Evolutionary conservation across 768 basidiomycete genomes (phyloP), one percentile per base, ranked within the genome.

Genomic region (Phaeotremella skinneri): DNA sequence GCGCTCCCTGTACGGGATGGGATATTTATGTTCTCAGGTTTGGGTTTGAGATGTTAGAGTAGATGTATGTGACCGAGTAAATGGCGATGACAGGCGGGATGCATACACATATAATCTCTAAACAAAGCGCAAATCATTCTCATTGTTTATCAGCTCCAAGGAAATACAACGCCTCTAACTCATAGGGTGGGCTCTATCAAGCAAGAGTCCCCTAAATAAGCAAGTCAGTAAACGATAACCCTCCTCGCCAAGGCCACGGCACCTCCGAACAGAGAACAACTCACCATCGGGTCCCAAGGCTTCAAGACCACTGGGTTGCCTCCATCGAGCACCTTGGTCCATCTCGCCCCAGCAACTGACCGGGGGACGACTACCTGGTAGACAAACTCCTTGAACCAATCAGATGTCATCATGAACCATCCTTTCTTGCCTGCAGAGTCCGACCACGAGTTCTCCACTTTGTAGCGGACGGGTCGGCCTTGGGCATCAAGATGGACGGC

Each of bases 391-490:
- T 87, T 86, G 77, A 97, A 97, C 93, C 94, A 98, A 0, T 65
- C 72, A 4, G 67, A 88, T 49, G 85, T 89, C 91, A 94, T 93
- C 68, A 94, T 84, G 79, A 88, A 90, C 78, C 85, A 93, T 4
- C 93, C 93, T 66, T 91, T 86, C 65, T 91, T 81, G 25, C 91
- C 88, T 0, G 81, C 82, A 0, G 79, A 79, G 26, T 85, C 85
- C 16, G 90, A 89, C 94, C 94, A 98, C 2, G 87, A 88, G 80
- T 98, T 98, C 81, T 98, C 94, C 20, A 98, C 90, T 78, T 91
- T 90, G 83, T 91, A 98, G n/a, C 91, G 83, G 20, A 93, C 78
- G 0, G 91, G 87, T 57, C 83, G 84, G 52, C 90, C 90, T 2
- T 76, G 73, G 55, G 75, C 79, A 70, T 93, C 91, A 49, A 96